phyloP scores from a whole-genome alignment of 139 green algal genomes.

The Raphidocelis subcapitata region DNA sequence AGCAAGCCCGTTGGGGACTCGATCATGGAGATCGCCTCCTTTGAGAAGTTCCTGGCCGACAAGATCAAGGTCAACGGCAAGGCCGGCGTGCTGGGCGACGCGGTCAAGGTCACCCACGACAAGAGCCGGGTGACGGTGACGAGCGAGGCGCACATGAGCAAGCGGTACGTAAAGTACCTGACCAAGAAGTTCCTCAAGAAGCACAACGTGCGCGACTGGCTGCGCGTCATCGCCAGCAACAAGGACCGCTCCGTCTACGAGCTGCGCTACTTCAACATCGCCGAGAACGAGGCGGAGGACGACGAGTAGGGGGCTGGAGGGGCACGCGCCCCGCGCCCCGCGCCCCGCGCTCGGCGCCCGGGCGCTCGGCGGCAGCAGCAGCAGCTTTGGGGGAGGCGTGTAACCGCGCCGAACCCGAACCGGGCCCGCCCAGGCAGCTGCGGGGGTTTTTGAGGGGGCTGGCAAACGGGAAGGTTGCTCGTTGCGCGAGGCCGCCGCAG shows the following conservation, averaged over 20 bases:
- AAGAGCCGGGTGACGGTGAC: conserved; percentile 94
- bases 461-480: too few species aligned
- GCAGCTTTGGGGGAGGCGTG: too few species aligned
- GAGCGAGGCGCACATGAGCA: conserved; percentile 79
- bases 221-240: conserved; percentile 98
- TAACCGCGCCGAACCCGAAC: too few species aligned
- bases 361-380: too few species aligned
- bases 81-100: conserved; percentile 86
- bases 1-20: conserved; percentile 62
- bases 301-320: conserved; percentile 69
- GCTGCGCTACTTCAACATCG: conserved; percentile 98
- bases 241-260: conserved; percentile 98
- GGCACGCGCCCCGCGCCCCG: too few species aligned
- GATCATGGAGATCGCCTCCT: conserved; percentile 88
- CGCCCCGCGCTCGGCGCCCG: too few species aligned
- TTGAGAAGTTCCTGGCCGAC: conserved; percentile 98
- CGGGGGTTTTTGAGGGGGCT: too few species aligned
- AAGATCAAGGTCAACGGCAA: conserved; percentile 93
- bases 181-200: conserved; percentile 99
- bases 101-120: conserved; percentile 74
- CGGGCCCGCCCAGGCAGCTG: too few species aligned
- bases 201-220: conserved; percentile 99
- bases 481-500: too few species aligned
- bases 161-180: conserved; percentile 99
- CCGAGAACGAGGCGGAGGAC: conserved; percentile 87